Conservation (phyloP, 1,284 basidiomycete species). For the Taiwanofungus camphoratus region DNA sequence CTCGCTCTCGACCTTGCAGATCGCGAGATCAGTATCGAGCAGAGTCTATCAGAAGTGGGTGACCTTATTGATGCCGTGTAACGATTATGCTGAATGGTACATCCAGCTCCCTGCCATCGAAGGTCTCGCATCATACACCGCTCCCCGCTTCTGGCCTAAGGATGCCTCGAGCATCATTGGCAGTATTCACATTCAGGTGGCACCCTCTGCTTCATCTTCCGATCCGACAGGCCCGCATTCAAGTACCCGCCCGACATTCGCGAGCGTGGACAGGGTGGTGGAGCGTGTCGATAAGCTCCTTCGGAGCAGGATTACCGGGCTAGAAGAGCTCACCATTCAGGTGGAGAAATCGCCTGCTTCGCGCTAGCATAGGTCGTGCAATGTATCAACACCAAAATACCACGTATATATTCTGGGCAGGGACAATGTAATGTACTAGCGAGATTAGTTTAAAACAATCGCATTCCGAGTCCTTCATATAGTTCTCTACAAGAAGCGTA, state of each 20-base stretch:
- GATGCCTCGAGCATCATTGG: conserved; percentile 84
- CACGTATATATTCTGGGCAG: conserved; percentile 9
- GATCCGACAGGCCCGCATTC: conserved; percentile 53
- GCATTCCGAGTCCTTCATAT: neutral
- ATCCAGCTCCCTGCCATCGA: conserved; percentile 55
- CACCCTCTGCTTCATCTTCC: conserved; percentile 45
- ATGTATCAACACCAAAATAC: neutral
- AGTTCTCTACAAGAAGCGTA: conserved; percentile 7
- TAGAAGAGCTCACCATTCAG: conserved; percentile 87
- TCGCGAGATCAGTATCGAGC: conserved; percentile 58
- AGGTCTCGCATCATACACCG: conserved; percentile 77
- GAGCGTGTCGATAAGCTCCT: conserved; percentile 71
- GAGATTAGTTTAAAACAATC: conserved; percentile 4
- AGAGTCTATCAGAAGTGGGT: conserved; percentile 74
- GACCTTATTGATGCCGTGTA: neutral
- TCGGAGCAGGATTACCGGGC: conserved; percentile 64
- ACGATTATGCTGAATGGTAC: neutral
- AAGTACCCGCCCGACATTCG: conserved; percentile 43
- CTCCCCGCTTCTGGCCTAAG: conserved; percentile 94
- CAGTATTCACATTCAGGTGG: conserved; percentile 83
- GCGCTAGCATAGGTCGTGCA: neutral
- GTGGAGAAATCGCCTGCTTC: conserved; percentile 39
- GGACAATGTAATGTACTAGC: conserved; percentile 12
- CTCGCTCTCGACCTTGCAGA: conserved; percentile 83
- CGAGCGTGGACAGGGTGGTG: conserved; percentile 65